phyloP scores from a whole-genome alignment of 2,329 filamentous ascomycete species.

The Thielaviopsis musarum region DNA sequence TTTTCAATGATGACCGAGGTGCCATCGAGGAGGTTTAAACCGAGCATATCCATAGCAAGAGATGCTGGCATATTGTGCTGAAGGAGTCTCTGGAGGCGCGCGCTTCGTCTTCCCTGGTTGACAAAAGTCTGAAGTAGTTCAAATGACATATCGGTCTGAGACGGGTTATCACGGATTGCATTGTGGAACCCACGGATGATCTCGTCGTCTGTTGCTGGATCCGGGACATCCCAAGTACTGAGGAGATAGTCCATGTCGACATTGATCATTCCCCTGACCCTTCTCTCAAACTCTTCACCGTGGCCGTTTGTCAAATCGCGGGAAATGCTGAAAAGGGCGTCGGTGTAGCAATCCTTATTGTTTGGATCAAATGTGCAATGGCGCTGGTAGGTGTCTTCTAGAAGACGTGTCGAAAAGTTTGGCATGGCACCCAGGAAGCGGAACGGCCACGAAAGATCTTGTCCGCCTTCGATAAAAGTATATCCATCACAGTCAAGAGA shows the following conservation, averaged over 20 bases:
- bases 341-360: constrained; percentile 12
- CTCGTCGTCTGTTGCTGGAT: constrained; percentile 14
- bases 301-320: constrained; percentile 9
- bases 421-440: constrained; percentile 22
- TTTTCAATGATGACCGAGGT: constrained; percentile 7
- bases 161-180: constrained; percentile 14
- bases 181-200: constrained; percentile 14
- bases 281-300: constrained; percentile 10
- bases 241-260: constrained; percentile 12
- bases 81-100: constrained; percentile 10
- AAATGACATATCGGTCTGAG: constrained; percentile 13
- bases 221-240: constrained; percentile 12
- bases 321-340: constrained; percentile 12
- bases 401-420: constrained; percentile 13
- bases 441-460: constrained; percentile 10
- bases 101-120: constrained; percentile 12
- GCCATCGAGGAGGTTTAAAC: constrained; percentile 2
- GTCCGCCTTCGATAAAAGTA: constrained; percentile 13
- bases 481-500: constrained; percentile 18
- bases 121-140: constrained; percentile 15
- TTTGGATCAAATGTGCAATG: constrained; percentile 6
- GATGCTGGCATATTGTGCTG: constrained; percentile 10
- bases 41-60: constrained; percentile 12
- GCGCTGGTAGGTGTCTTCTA: constrained; percentile 12
- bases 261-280: constrained; percentile 10